These are phyloP conservation scores for Diaporthe sp. DNA, from an alignment of 2,329 filamentous ascomycete genomes.

Conservation along the genomic window DNA sequence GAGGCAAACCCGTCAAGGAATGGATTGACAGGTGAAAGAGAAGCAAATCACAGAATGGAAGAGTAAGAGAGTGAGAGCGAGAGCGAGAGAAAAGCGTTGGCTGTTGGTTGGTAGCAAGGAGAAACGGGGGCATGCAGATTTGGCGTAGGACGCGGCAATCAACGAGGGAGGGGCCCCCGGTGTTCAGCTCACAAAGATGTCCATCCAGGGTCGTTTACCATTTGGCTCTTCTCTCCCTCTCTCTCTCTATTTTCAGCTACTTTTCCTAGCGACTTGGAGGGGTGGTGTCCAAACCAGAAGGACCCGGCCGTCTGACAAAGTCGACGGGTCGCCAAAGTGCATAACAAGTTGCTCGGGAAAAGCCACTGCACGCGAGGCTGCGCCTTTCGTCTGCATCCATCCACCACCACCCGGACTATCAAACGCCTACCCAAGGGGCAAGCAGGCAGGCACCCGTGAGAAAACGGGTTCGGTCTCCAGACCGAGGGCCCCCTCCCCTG, in stretches of 20 bases:
- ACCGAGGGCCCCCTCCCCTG: neutral
- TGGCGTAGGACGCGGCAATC: conserved; percentile 16
- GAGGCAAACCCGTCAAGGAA: neutral
- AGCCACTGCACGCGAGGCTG: conserved; percentile 8
- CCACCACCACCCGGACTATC: neutral
- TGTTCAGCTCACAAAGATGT: conserved; percentile 14
- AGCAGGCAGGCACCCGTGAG: neutral
- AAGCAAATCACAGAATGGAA: neutral
- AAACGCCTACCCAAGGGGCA: neutral
- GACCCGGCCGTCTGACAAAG: conserved; percentile 19
- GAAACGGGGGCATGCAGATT: conserved; percentile 17
- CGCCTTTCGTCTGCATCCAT: conserved; percentile 8
- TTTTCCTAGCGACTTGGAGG: neutral
- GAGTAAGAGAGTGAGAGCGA: neutral
- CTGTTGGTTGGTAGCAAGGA: conserved; percentile 4
- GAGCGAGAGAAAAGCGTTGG: neutral
- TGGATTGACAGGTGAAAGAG: neutral
- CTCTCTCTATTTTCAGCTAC: neutral
- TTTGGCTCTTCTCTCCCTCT: too few relatives aligned
- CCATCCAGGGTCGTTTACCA: neutral
- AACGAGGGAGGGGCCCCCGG: conserved; percentile 4
- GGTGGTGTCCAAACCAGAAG: neutral
- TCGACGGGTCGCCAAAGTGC: neutral
- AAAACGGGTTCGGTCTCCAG: neutral
- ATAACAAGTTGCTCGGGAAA: neutral